A percentile compares a stretch with the other conserved stretches of the same genome.
Conservation (phyloP, 2,329 filamentous ascomycete genomes). For the Berkeleyomyces rouxiae region DNA sequence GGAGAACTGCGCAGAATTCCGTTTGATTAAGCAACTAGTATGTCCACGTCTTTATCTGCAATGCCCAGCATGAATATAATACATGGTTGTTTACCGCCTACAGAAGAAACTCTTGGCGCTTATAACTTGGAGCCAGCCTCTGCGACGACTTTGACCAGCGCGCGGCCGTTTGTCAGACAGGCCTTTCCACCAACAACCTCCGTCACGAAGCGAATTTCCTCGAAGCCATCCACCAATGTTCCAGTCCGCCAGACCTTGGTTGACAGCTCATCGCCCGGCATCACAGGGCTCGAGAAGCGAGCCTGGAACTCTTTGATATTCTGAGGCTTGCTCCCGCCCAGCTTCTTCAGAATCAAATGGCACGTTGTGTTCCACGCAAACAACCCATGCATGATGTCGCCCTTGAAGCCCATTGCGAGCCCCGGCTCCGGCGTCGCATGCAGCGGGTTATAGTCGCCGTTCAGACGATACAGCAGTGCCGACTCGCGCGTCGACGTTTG, state of each 20-base stretch:
- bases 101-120: slow-evolving; percentile 13
- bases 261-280: slow-evolving; percentile 65
- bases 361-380: slow-evolving; percentile 72
- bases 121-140: slow-evolving; percentile 31
- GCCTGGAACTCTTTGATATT: slow-evolving; percentile 83
- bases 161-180: slow-evolving; percentile 72
- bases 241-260: slow-evolving; percentile 71
- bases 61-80: neutral
- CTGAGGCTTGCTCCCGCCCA: slow-evolving; percentile 61
- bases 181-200: slow-evolving; percentile 68
- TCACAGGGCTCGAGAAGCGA: slow-evolving; percentile 70
- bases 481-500: slow-evolving; percentile 58
- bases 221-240: slow-evolving; percentile 42
- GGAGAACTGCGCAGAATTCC: slow-evolving; percentile 56
- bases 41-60: neutral
- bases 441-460: slow-evolving; percentile 88
- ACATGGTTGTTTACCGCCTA: neutral
- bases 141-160: slow-evolving; percentile 48
- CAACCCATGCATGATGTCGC: slow-evolving; percentile 75
- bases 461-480: slow-evolving; percentile 64
- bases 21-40: slow-evolving; percentile 45
- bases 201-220: slow-evolving; percentile 70
- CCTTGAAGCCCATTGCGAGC: slow-evolving; percentile 78
- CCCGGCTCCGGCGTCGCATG: slow-evolving; percentile 77
- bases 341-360: slow-evolving; percentile 53